Evolutionary conservation across 352 stramenopile species (phyloP).

Genomic region (Phytophthora lateralis): DNA sequence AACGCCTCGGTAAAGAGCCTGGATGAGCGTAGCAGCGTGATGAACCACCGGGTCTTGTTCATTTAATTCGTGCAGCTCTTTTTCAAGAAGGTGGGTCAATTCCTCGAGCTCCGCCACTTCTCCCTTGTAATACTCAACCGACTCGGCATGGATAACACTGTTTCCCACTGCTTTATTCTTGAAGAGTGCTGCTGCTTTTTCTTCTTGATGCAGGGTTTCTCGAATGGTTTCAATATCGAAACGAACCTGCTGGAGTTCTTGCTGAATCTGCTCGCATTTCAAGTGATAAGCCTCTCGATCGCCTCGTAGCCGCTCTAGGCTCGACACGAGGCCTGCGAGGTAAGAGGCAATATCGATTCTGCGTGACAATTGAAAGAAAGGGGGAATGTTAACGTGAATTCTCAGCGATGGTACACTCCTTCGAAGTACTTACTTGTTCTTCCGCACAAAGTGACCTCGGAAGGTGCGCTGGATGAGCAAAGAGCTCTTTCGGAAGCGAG

Average conservation of each 20-base stretch:
- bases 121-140: conserved; percentile 35
- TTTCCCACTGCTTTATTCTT: conserved; percentile 25
- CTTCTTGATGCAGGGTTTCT: conserved; percentile 10
- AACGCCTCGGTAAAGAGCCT: conserved; percentile 32
- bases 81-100: conserved; percentile 9
- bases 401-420: too few relatives aligned
- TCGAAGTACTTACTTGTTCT: conserved; percentile 21
- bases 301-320: conserved; percentile 27
- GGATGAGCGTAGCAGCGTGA: conserved; percentile 39
- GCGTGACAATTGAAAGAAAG: neutral
- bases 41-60: conserved; percentile 31
- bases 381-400: neutral
- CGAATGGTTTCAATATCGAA: conserved; percentile 24
- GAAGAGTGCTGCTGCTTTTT: conserved; percentile 26
- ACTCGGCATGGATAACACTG: conserved; percentile 38
- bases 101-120: conserved; percentile 37
- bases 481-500: conserved; percentile 39
- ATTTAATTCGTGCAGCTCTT: conserved; percentile 15
- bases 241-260: conserved; percentile 22
- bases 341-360: conserved; percentile 10
- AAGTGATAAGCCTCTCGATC: conserved; percentile 29
- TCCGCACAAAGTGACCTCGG: conserved; percentile 43
- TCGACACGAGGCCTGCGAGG: conserved; percentile 23
- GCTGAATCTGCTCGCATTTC: conserved; percentile 19
- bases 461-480: conserved; percentile 52